Evolutionary conservation across 2,329 filamentous ascomycete species (phyloP).

Genomic region (Aspergillus terreus): DNA sequence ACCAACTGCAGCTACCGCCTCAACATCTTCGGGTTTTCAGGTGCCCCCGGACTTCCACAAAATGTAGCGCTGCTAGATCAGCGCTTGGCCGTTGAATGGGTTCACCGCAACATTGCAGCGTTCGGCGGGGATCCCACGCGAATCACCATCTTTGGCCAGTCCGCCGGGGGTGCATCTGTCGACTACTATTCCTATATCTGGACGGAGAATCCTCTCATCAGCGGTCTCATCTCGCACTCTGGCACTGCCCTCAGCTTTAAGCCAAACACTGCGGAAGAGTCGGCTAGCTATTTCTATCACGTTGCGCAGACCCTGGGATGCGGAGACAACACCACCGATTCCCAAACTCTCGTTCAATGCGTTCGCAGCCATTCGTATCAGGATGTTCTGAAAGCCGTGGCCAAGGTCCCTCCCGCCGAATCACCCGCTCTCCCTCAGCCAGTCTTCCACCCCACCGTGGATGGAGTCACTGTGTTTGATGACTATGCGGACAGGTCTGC

Average conservation of each 20-base stretch:
- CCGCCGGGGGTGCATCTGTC: slow-evolving; percentile 34
- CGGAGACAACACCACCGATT: slow-evolving; percentile 18
- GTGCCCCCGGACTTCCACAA: slow-evolving; percentile 24
- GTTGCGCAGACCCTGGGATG: slow-evolving; percentile 42
- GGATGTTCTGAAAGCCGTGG: slow-evolving; percentile 37
- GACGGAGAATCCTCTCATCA: slow-evolving; percentile 33
- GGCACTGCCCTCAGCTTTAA: slow-evolving; percentile 44
- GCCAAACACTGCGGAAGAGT: slow-evolving; percentile 32
- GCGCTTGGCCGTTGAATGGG: slow-evolving; percentile 51
- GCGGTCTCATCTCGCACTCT: slow-evolving; percentile 36
- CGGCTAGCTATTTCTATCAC: slow-evolving; percentile 42
- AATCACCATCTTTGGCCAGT: slow-evolving; percentile 49
- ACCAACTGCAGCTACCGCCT: slow-evolving; percentile 28
- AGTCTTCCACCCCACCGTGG: slow-evolving; percentile 43
- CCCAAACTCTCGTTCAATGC: slow-evolving; percentile 31
- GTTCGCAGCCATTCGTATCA: slow-evolving; percentile 37
- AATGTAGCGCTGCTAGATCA: slow-evolving; percentile 55
- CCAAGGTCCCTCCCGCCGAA: slow-evolving; percentile 27
- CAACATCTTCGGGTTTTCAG: slow-evolving; percentile 42
- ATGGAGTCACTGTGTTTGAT: slow-evolving; percentile 40
- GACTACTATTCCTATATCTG: slow-evolving; percentile 33
- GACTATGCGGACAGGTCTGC: slow-evolving; percentile 37
- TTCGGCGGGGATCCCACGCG: slow-evolving; percentile 50
- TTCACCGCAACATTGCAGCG: slow-evolving; percentile 46
- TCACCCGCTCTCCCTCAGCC: slow-evolving; percentile 27